Evolutionary conservation across 78 protist species (phyloP), one percentile per base, ranked within the genome.

Genomic region (Speleostelium caveatum): DNA sequence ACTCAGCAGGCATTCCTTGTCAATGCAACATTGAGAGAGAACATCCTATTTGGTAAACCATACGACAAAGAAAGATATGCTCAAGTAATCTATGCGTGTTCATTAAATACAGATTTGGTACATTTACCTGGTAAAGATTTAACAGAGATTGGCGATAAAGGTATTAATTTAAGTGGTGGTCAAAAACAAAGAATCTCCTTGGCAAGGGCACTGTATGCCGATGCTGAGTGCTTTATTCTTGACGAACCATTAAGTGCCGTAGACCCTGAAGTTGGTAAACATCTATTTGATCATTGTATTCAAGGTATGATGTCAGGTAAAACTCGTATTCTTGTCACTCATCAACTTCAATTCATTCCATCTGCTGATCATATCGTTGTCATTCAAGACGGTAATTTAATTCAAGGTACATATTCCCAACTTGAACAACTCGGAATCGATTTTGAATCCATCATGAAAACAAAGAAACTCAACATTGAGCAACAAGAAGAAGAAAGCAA

Each of bases 101-200:
- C 79, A 21, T 90, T 97, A 19, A 30, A 19, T 3, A 16, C 75
- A 5, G 98, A 97, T 73, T 7, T 97, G 38, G 22, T n/a, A 21
- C n/a, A 36, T 16, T 55, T 96, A 21, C 75, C 96, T 3, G 83
- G 53, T 2, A 97, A 96, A 22, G 99, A 98, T 79, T 33, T 42
- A 78, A 94, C 98, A n/a, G 98, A 96, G 73, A 97, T 99, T 39
- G 99, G 99, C 36, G 99, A 98, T 89, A 73, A 85, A 33, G 99
- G 99, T 33, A 38, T 99, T 62, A 98, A 95, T 75, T 89, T 99
- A 19, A 35, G 87, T 1, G 99, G 99, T 39, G 99, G 99, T 30
- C 99, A 98, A 93, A 98, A 98, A 85, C 95, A 76, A 61, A 88
- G 99, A n/a, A 79, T 98, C 17, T 73, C 97, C 30, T 45, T 98